Percentiles rank a stretch among this genome's conserved stretches.
Conservation (phyloP, 129 eudicot genomes). For the Kitagawia praeruptora region DNA sequence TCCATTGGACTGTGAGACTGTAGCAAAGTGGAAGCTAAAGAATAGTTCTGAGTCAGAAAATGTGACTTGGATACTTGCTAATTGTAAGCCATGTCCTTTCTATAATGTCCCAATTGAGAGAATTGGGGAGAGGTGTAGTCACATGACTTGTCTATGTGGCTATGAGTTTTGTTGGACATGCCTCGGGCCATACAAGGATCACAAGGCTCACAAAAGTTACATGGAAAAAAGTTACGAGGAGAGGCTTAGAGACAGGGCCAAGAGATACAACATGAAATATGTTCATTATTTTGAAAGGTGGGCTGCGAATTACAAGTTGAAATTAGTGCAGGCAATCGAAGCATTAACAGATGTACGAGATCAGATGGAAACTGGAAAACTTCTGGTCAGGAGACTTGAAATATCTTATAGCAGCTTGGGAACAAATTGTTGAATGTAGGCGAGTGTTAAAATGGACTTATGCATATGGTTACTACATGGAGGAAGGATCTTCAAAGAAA, state of each 20-base stretch:
- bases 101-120: slow-evolving; percentile 28
- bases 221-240: no score
- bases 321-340: no score
- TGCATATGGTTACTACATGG: not conserved
- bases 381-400: not conserved
- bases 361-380: no score
- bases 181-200: no score
- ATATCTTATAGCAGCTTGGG: not conserved
- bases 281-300: no score
- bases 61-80: slow-evolving; percentile 29
- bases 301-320: no score
- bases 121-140: not conserved
- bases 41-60: slow-evolving; percentile 20
- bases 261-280: no score
- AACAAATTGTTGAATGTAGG: not conserved
- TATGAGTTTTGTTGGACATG: no score
- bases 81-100: slow-evolving; percentile 34
- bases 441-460: not conserved
- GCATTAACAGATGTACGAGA: no score
- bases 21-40: slow-evolving; percentile 31
- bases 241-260: no score
- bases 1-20: slow-evolving; percentile 41
- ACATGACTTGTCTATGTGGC: no score
- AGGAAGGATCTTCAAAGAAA: not conserved
- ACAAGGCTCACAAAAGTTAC: no score